These are phyloP conservation scores for Komagataella populi DNA, from an alignment of 805 yeast genomes.

Conservation along the genomic window DNA sequence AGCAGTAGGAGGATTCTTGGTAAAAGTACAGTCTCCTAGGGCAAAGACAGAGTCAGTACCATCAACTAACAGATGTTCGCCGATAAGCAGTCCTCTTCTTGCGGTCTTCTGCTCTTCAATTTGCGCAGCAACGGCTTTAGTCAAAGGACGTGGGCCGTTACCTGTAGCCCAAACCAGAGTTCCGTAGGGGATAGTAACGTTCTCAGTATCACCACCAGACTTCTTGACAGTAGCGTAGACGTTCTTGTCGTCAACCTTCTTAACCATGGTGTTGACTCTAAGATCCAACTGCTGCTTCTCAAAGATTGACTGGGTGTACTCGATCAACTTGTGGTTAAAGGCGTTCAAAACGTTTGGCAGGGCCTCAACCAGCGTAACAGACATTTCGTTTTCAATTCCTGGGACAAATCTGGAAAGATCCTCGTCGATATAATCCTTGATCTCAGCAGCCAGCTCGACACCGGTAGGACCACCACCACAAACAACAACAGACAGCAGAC, in stretches of 20 bases:
- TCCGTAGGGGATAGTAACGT: slow-evolving; percentile 68
- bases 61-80: slow-evolving; percentile 68
- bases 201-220: slow-evolving; percentile 51
- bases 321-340: slow-evolving; percentile 55
- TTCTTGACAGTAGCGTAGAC: slow-evolving; percentile 60
- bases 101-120: slow-evolving; percentile 72
- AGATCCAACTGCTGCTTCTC: slow-evolving; percentile 54
- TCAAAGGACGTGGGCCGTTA: slow-evolving; percentile 74
- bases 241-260: slow-evolving; percentile 59
- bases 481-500: slow-evolving; percentile 78
- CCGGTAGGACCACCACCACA: slow-evolving; percentile 99
- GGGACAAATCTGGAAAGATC: slow-evolving; percentile 88
- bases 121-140: slow-evolving; percentile 49
- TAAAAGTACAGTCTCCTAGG: slow-evolving; percentile 88
- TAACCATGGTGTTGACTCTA: slow-evolving; percentile 77
- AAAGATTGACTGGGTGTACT: slow-evolving; percentile 73
- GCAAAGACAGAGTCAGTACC: slow-evolving; percentile 80
- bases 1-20: slow-evolving; percentile 90
- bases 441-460: slow-evolving; percentile 93
- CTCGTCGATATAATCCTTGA: slow-evolving; percentile 88
- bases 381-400: slow-evolving; percentile 65
- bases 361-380: slow-evolving; percentile 81
- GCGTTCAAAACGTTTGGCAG: slow-evolving; percentile 74
- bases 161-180: slow-evolving; percentile 97
- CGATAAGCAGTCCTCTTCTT: slow-evolving; percentile 80